These are phyloP conservation scores for Elaeis oleifera DNA, from an alignment of 202 grass and related monocot genomes.

Conservation along the genomic window DNA sequence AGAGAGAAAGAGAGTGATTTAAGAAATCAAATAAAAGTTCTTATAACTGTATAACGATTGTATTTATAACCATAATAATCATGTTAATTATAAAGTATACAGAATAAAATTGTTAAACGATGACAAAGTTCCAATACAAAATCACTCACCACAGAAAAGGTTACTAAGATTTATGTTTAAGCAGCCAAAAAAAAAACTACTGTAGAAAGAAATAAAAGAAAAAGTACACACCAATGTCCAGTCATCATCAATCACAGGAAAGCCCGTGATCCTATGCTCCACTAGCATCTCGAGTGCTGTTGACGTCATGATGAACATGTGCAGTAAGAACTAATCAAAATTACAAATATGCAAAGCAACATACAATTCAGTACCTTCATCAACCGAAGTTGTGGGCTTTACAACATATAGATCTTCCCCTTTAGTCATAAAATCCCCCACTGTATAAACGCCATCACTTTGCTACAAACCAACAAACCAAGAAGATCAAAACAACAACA, in stretches of 20 bases:
- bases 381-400: constrained; percentile 45
- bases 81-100: too few species aligned
- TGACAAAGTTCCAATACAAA: too few species aligned
- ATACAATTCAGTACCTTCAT: constrained; percentile 47
- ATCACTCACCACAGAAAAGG: too few species aligned
- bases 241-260: constrained; percentile 82
- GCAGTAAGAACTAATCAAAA: too few species aligned
- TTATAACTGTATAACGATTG: too few species aligned
- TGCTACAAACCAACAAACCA: constrained; percentile 29
- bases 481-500: constrained; percentile 20
- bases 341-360: too few species aligned
- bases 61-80: too few species aligned
- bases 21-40: too few species aligned
- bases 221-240: constrained; percentile 55
- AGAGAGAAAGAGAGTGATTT: too few species aligned
- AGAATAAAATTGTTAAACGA: too few species aligned
- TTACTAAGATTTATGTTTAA: neutral
- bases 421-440: constrained; percentile 84
- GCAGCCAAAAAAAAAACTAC: neutral
- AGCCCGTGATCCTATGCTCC: constrained; percentile 70
- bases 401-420: constrained; percentile 56
- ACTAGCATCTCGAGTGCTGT: constrained; percentile 72
- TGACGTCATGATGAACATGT: constrained; percentile 17
- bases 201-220: constrained; percentile 5
- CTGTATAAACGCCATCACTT: constrained; percentile 56